A percentile compares a stretch with the other conserved stretches of the same genome.
Evolutionary conservation across 169 alveolate species (phyloP).

Genomic region (Cryptosporidium felis): DNA sequence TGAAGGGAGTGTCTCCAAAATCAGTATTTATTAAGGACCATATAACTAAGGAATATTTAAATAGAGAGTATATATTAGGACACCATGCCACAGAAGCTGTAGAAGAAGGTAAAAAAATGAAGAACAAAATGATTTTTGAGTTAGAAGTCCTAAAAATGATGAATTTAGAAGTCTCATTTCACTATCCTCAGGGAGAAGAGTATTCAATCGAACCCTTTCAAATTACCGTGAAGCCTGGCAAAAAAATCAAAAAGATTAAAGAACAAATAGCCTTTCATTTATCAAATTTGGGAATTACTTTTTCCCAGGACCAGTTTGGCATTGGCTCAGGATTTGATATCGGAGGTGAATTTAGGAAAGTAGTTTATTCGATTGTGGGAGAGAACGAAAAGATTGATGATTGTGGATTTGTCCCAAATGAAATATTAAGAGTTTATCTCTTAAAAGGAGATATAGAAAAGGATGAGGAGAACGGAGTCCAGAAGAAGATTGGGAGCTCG

Average conservation of each 20-base stretch:
- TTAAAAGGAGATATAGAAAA: neutral
- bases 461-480: neutral
- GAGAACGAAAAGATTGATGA: neutral
- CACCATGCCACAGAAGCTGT: neutral
- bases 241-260: neutral
- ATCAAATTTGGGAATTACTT: neutral
- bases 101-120: neutral
- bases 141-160: neutral
- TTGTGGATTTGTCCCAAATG: constrained; percentile 35
- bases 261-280: neutral
- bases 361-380: constrained; percentile 17
- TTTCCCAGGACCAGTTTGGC: neutral
- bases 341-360: constrained; percentile 26
- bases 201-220: neutral
- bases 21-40: neutral
- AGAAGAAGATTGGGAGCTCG: neutral
- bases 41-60: neutral
- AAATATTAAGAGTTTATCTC: constrained; percentile 10
- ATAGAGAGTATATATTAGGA: constrained; percentile 1
- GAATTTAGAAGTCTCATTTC: neutral
- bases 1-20: neutral
- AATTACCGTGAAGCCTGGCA: neutral
- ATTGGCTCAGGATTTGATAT: constrained; percentile 46
- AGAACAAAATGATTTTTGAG: constrained; percentile 7
- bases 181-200: constrained; percentile 40